Percentiles rank a stretch among this genome's conserved stretches.
phyloP scores from a whole-genome alignment of 225 moss, liverwort and hornwort species.

The Polytrichum commune region DNA sequence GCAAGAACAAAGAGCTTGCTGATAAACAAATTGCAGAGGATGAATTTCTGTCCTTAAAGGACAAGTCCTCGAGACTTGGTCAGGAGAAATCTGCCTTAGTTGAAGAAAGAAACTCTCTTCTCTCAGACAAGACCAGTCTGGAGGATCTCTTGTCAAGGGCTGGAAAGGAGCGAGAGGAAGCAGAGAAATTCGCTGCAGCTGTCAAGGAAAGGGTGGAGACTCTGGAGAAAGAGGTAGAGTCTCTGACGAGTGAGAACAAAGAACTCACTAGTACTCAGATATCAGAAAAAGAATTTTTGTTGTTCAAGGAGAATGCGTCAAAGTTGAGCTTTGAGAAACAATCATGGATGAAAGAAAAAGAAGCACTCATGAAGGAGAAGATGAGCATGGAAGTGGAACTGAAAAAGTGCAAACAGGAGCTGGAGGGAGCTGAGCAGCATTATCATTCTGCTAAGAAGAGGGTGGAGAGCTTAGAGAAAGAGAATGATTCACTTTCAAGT shows the following conservation, averaged over 20 bases:
- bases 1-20: slow-evolving; percentile 21
- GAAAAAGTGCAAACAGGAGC: slow-evolving; percentile 15
- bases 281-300: slow-evolving; percentile 2
- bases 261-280: background rate
- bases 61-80: slow-evolving; percentile 23
- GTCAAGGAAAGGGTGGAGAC: slow-evolving; percentile 20
- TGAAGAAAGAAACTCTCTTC: slow-evolving; percentile 26
- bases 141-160: slow-evolving; percentile 20
- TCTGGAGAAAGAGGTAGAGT: slow-evolving; percentile 26
- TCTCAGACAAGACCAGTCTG: slow-evolving; percentile 20
- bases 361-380: slow-evolving; percentile 25
- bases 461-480: slow-evolving; percentile 20
- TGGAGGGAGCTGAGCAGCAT: slow-evolving; percentile 23
- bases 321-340: slow-evolving; percentile 16
- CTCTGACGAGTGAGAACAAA: slow-evolving; percentile 9
- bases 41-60: slow-evolving; percentile 23
- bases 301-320: slow-evolving; percentile 1
- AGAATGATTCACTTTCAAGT: slow-evolving; percentile 23
- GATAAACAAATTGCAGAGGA: slow-evolving; percentile 17
- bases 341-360: slow-evolving; percentile 12
- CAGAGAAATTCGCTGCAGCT: slow-evolving; percentile 18
- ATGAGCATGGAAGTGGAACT: slow-evolving; percentile 26
- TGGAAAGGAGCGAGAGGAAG: slow-evolving; percentile 24
- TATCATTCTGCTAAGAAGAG: slow-evolving; percentile 13
- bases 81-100: slow-evolving; percentile 32